phyloP scores from a whole-genome alignment of 768 basidiomycete genomes.

The Termitomyces heimii region DNA sequence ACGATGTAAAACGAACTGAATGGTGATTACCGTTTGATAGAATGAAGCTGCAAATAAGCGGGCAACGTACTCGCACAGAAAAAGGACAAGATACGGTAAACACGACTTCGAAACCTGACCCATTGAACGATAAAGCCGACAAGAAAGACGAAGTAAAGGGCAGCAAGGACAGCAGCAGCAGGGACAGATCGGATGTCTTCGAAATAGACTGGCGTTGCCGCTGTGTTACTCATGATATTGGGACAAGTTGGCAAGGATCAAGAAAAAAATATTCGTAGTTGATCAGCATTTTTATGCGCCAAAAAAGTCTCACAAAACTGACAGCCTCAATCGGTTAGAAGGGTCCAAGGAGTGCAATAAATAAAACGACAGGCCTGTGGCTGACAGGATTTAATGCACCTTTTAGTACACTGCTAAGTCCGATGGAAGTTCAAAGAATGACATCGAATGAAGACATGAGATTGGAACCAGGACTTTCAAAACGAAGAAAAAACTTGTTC shows the following conservation, averaged over 20 bases:
- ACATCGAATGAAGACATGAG: too few species aligned
- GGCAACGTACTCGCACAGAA: constrained; percentile 1
- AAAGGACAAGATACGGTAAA: not conserved
- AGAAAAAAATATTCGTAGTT: not conserved
- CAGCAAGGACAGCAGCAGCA: constrained; percentile 2
- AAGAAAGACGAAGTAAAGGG: not conserved
- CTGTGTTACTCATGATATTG: not conserved
- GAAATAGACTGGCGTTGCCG: not conserved
- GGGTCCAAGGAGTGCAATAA: not conserved
- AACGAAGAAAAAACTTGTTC: not conserved
- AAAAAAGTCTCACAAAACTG: not conserved
- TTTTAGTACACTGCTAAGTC: too few species aligned
- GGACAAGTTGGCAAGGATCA: not conserved
- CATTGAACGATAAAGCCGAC: not conserved
- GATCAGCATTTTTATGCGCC: not conserved
- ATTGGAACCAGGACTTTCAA: not conserved
- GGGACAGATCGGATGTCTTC: not conserved
- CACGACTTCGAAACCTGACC: not conserved
- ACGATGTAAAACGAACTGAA: constrained; percentile 1
- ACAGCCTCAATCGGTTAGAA: not conserved
- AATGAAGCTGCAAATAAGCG: not conserved
- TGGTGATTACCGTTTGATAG: not conserved
- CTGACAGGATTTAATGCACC: not conserved
- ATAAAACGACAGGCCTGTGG: not conserved
- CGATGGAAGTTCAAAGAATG: too few species aligned